Conservation (phyloP, 139 green algal species). For the Zygnema cylindricum region DNA sequence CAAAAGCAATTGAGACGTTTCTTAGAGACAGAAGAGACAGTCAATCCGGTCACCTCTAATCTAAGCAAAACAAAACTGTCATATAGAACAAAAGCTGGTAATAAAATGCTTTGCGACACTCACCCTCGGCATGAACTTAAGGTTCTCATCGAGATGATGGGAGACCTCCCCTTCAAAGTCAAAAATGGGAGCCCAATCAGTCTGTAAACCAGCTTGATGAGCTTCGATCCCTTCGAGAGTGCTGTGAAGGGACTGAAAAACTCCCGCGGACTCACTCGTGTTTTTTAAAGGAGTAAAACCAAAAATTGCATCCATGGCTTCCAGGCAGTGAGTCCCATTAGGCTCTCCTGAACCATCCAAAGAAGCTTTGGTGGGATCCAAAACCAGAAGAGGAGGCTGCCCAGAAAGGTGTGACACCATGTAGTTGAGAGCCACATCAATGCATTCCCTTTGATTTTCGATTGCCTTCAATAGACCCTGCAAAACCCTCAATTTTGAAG, state of each 20-base stretch:
- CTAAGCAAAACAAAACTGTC: too few species aligned
- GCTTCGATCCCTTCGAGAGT: background rate
- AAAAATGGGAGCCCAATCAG: background rate
- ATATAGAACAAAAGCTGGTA: too few species aligned
- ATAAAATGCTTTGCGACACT: too few species aligned
- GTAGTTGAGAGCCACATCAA: constrained; percentile 56
- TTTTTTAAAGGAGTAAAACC: background rate
- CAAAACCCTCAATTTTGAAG: background rate
- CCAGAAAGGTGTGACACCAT: constrained; percentile 45
- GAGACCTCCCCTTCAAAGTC: background rate
- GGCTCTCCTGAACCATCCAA: background rate
- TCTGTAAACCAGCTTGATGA: background rate
- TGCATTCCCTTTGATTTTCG: constrained; percentile 32
- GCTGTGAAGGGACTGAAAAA: background rate
- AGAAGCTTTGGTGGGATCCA: constrained; percentile 30
- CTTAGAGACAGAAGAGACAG: too few species aligned
- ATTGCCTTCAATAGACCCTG: constrained; percentile 42
- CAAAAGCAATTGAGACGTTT: too few species aligned
- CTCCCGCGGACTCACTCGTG: background rate
- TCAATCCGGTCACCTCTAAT: too few species aligned
- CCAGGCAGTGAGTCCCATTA: background rate
- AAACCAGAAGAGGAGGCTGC: constrained; percentile 36
- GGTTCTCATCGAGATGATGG: background rate
- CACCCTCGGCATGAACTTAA: background rate
- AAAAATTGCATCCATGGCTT: background rate